These are phyloP conservation scores for Eucalyptus urophylla DNA, from an alignment of 345 rosid genomes.

Conservation along the genomic window DNA sequence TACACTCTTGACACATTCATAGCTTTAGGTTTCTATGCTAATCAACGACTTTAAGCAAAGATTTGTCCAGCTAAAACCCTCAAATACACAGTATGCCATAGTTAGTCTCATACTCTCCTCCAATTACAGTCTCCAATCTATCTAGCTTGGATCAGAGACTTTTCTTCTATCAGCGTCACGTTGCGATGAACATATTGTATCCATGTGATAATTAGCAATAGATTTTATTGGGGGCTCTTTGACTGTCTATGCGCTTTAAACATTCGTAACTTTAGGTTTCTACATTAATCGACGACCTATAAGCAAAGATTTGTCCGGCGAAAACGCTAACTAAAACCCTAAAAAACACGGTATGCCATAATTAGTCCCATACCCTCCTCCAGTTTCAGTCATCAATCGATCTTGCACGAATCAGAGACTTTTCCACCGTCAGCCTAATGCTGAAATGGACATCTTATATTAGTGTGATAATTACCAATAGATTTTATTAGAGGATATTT, in stretches of 20 bases:
- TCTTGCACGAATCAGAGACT: no score
- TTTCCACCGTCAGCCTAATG: no score
- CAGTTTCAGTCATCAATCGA: background rate
- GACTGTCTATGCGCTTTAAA: background rate
- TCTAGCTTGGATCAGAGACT: background rate
- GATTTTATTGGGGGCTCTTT: background rate
- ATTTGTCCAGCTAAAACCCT: background rate
- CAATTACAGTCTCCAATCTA: background rate
- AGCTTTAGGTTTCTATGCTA: background rate
- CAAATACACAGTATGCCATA: background rate
- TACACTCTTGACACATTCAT: background rate
- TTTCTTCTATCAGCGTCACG: background rate
- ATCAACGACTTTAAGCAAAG: background rate
- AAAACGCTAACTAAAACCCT: background rate
- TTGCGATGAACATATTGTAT: background rate
- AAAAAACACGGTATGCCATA: background rate
- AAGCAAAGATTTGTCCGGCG: background rate
- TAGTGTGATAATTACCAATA: no score
- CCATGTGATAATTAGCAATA: no score
- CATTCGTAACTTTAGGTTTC: background rate
- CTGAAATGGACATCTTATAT: no score
- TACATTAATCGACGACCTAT: background rate
- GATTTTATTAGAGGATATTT: background rate
- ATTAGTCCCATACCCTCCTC: background rate
- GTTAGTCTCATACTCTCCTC: background rate